Evolutionary conservation across 805 yeast genomes (phyloP), one percentile per base, ranked within the genome.

Genomic region (Sporopachydermia quercuum): DNA sequence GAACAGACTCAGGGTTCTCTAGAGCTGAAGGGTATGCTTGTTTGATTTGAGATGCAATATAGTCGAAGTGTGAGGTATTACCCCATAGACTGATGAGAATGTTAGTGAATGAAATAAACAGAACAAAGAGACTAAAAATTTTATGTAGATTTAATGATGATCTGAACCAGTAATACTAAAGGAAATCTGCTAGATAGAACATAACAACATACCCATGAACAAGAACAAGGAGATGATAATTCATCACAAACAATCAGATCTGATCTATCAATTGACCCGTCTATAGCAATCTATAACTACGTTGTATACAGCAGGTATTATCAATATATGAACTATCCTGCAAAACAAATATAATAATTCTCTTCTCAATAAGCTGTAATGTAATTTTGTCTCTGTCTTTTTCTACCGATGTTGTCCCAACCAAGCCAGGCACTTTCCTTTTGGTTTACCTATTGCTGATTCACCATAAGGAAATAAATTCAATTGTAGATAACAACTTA

Each of bases 21-120:
- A 43, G 39, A 2, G 53, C 54, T 2, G 52, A 50, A n/a, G 59
- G 45, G 1, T 55, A 45, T 30, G 48, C 45, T 23, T 55, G 58
- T 18, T 77, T 43, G 11, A 36, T 48, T 46, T 71, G 71, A 18
- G 63, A 58, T 45, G 66, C 68, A 11, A 82, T 58, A 49, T 81
- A 77, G 42, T 65, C 69, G 54, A 83, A 71, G 50, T 84, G 93
- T 30, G 69, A 57, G 2, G 74, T 63, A 40, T 73, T 73, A 2
- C 95, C 94, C 94, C 94, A 84, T 36, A 83, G 63, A 0, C 81
- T 71, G 45, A 42, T 53, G n/a, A 16, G 15, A 11, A 27, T 3
- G 30, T 23, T 8, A n/a, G 30, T 8, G 30, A 23, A 23, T 23
- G 30, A 23, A 17, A 15, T 16, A 17, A 37, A 38, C 30, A 15